Percentiles rank a stretch among this genome's conserved stretches.
Conservation (phyloP, 106 monocot genomes). For the Ottelia alismoides region DNA sequence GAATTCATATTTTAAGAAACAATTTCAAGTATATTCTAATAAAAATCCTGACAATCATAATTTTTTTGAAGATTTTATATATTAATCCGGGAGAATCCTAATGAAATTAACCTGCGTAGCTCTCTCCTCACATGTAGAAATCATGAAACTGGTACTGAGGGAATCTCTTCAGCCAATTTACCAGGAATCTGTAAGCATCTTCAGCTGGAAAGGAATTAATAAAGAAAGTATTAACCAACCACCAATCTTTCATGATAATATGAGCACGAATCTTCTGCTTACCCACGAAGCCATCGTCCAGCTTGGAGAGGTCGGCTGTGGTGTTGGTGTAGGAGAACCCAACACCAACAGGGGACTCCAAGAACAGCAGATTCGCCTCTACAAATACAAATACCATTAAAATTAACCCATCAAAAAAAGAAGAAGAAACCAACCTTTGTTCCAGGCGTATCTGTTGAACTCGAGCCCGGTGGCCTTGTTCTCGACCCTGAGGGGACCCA, state of each 20-base stretch:
- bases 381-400: neutral
- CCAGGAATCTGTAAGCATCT: slow-evolving; percentile 59
- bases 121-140: slow-evolving; percentile 68
- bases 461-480: slow-evolving; percentile 53
- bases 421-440: slow-evolving; percentile 32
- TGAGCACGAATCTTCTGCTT: no score
- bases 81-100: neutral
- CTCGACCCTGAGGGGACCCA: slow-evolving; percentile 61
- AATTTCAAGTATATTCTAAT: no score
- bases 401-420: slow-evolving; percentile 1
- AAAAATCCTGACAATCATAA: no score
- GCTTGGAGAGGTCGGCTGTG: slow-evolving; percentile 44
- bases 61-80: no score
- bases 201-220: slow-evolving; percentile 40
- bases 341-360: no score
- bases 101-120: slow-evolving; percentile 47
- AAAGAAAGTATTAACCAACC: no score
- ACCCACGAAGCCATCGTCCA: slow-evolving; percentile 73
- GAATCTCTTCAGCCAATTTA: slow-evolving; percentile 59
- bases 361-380: slow-evolving; percentile 87
- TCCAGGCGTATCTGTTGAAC: slow-evolving; percentile 82
- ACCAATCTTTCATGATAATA: no score
- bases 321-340: no score
- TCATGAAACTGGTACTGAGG: slow-evolving; percentile 49
- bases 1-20: no score